These are phyloP conservation scores for Candida pseudoviswanathii DNA, from an alignment of 1,139 yeast species.

Conservation along the genomic window DNA sequence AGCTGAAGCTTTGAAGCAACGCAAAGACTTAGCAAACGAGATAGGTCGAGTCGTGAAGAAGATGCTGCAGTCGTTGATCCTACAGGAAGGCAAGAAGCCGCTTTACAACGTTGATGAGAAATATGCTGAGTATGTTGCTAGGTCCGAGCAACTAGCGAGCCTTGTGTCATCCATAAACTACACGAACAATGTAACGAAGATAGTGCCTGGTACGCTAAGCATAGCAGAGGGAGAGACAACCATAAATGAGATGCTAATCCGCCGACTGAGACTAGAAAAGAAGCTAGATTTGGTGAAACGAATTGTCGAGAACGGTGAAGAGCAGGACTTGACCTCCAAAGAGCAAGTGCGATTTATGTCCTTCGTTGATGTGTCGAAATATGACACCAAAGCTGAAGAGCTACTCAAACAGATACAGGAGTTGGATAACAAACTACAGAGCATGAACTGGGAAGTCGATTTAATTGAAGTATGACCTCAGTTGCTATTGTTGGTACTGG, in stretches of 20 bases:
- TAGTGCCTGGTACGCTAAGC: background rate
- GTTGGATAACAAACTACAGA: conserved; percentile 4
- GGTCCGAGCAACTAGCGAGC: background rate
- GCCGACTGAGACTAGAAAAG: background rate
- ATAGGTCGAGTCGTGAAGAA: background rate
- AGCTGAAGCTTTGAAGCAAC: conserved; percentile 6
- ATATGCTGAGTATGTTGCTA: background rate
- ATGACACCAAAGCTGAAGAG: background rate
- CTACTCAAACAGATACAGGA: background rate
- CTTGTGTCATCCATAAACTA: conserved; percentile 1
- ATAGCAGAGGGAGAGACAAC: background rate
- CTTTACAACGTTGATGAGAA: conserved; percentile 4
- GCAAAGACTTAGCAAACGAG: conserved; percentile 3
- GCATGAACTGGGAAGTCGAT: conserved; percentile 7
- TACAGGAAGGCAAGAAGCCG: conserved; percentile 3
- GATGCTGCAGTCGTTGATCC: conserved; percentile 1
- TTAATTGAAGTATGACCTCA: background rate
- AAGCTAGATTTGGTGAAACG: background rate
- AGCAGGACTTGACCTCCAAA: background rate
- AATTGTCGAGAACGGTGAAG: background rate
- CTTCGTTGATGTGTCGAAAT: background rate
- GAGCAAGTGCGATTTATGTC: conserved; percentile 4
- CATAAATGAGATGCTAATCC: background rate
- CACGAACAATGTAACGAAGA: conserved; percentile 1
- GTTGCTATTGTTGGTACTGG: conserved; percentile 2